A percentile compares a stretch with the other conserved stretches of the same genome.
Evolutionary conservation across 164 flowering plant genomes (phyloP).

Genomic region (Vitis labrusca): DNA sequence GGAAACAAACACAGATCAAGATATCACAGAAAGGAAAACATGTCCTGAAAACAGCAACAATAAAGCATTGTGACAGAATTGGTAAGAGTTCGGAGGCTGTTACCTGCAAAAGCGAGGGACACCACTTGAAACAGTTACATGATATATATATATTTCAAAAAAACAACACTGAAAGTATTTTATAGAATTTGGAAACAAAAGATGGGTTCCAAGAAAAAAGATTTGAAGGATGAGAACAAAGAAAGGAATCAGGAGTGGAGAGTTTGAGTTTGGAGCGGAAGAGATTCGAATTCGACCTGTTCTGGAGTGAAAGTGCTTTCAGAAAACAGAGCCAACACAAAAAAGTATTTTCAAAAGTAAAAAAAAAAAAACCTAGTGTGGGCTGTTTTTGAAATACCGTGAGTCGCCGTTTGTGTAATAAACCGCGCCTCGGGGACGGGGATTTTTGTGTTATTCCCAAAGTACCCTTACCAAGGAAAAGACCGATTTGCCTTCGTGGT

Average conservation of each 20-base stretch:
- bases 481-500: no score
- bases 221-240: conserved; percentile 1
- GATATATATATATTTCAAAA: neutral
- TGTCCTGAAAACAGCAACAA: neutral
- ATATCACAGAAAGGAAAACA: neutral
- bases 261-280: neutral
- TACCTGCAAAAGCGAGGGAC: neutral
- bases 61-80: neutral
- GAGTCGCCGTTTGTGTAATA: conserved; percentile 1
- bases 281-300: neutral
- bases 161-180: neutral
- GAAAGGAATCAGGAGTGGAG: conserved; percentile 4
- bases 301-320: neutral
- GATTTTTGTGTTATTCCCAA: neutral
- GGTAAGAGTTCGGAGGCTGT: neutral
- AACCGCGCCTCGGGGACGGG: neutral
- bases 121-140: neutral
- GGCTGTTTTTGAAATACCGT: neutral
- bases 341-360: neutral
- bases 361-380: neutral
- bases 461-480: neutral
- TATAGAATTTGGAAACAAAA: neutral
- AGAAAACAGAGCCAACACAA: neutral
- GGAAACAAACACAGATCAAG: neutral
- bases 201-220: neutral